Percentiles rank a stretch among this genome's conserved stretches.
These are phyloP conservation scores for Ascosphaera aggregata DNA, from an alignment of 2,329 filamentous ascomycete species.

Conservation along the genomic window DNA sequence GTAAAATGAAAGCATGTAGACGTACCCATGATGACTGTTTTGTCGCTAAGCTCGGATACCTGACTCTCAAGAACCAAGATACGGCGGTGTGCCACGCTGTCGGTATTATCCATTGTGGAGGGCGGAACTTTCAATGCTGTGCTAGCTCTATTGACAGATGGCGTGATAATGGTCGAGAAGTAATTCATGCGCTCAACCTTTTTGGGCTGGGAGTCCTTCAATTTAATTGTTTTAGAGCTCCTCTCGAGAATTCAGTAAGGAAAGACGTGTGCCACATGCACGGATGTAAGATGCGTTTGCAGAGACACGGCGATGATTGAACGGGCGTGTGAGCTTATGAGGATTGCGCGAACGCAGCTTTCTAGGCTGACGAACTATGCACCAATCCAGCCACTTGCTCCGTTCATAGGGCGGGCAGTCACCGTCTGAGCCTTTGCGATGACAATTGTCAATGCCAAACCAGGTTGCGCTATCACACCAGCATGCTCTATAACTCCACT, in stretches of 20 bases:
- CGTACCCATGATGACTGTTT: background rate
- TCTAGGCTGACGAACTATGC: background rate
- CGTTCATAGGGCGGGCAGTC: background rate
- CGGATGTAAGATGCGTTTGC: background rate
- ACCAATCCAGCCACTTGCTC: background rate
- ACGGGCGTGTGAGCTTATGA: background rate
- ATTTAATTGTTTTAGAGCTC: no score
- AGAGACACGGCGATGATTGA: background rate
- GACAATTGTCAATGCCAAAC: background rate
- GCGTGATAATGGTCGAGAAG: no score
- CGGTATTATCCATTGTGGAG: background rate
- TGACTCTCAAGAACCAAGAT: constrained; percentile 4
- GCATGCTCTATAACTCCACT: background rate
- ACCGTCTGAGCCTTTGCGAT: background rate
- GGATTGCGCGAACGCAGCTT: background rate
- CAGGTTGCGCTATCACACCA: background rate
- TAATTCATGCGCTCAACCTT: background rate
- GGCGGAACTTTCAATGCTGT: background rate
- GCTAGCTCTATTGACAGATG: background rate
- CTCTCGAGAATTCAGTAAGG: no score
- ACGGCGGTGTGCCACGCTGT: constrained; percentile 4
- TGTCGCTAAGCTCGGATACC: background rate
- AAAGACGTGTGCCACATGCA: background rate
- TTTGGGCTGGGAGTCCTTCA: no score
- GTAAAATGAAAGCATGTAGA: background rate